phyloP scores from a whole-genome alignment of 148 eudicot genomes.

The Arctostaphylos glauca region DNA sequence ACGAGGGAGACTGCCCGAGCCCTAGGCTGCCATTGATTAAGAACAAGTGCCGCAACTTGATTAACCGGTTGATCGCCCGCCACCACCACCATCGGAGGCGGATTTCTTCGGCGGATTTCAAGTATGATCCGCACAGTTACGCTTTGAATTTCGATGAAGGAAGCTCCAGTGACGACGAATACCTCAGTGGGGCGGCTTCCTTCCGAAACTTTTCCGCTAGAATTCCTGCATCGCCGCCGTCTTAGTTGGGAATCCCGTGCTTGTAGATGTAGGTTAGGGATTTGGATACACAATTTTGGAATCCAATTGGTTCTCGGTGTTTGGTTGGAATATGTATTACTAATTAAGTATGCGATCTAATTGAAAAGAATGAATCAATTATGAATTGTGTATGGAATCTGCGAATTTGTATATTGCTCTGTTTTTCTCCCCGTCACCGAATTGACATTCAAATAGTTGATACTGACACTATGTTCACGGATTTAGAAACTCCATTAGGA shows the following conservation, averaged over 20 bases:
- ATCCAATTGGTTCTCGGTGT: neutral
- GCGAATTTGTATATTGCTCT: too few species aligned
- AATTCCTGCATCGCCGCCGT: conserved; percentile 28
- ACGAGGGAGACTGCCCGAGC: conserved; percentile 12
- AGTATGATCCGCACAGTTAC: conserved; percentile 47
- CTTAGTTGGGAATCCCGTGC: neutral
- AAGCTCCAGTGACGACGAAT: conserved; percentile 1
- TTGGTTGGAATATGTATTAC: neutral
- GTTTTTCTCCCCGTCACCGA: too few species aligned
- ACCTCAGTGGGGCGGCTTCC: neutral
- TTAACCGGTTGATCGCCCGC: conserved; percentile 31
- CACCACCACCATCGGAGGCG: conserved; percentile 20
- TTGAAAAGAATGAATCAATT: too few species aligned
- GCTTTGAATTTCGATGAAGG: conserved; percentile 42
- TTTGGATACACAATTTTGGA: neutral
- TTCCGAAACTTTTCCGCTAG: conserved; percentile 31
- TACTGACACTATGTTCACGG: too few species aligned
- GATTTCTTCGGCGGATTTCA: conserved; percentile 34
- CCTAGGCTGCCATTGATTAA: conserved; percentile 23
- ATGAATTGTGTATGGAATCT: too few species aligned
- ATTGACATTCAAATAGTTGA: too few species aligned
- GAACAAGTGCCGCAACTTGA: conserved; percentile 33
- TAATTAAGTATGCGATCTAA: too few species aligned
- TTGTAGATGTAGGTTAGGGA: neutral
- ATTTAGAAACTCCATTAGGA: too few species aligned